A percentile compares a stretch with the other conserved stretches of the same genome.
These are phyloP conservation scores for Annulohypoxylon truncatum DNA, from an alignment of 2,329 filamentous ascomycete genomes.

Conservation along the genomic window DNA sequence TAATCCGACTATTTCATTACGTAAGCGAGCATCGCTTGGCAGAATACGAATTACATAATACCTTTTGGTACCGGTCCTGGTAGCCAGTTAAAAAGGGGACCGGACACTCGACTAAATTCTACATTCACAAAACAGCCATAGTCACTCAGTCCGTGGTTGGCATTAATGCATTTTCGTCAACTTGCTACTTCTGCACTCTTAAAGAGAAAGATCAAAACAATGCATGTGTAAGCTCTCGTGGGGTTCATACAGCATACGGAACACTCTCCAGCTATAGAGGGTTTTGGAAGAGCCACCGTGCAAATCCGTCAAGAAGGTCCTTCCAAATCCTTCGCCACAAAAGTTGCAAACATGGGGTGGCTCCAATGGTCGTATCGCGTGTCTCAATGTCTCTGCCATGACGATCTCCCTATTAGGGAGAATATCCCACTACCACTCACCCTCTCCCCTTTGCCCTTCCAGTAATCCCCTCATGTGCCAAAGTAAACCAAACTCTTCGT, in stretches of 20 bases:
- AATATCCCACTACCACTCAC: constrained; percentile 21
- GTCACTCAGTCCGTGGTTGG: constrained; percentile 3
- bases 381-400: constrained; percentile 33
- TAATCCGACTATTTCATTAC: constrained; percentile 2
- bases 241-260: constrained; percentile 31
- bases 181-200: constrained; percentile 40
- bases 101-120: neutral
- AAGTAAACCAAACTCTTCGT: constrained; percentile 44
- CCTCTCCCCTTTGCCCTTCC: constrained; percentile 27
- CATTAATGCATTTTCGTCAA: constrained; percentile 43
- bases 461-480: constrained; percentile 39
- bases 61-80: too few relatives aligned
- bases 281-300: constrained; percentile 29
- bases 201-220: constrained; percentile 41
- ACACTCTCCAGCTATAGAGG: constrained; percentile 26
- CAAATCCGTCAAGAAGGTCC: constrained; percentile 18
- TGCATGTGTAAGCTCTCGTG: constrained; percentile 30
- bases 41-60: neutral
- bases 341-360: constrained; percentile 13
- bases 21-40: neutral
- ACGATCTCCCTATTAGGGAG: constrained; percentile 20
- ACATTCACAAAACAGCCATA: neutral
- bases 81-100: neutral
- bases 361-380: constrained; percentile 32
- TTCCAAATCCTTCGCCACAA: constrained; percentile 10